phyloP scores from a whole-genome alignment of 345 rosid genomes.

The Conringia planisiliqua region DNA sequence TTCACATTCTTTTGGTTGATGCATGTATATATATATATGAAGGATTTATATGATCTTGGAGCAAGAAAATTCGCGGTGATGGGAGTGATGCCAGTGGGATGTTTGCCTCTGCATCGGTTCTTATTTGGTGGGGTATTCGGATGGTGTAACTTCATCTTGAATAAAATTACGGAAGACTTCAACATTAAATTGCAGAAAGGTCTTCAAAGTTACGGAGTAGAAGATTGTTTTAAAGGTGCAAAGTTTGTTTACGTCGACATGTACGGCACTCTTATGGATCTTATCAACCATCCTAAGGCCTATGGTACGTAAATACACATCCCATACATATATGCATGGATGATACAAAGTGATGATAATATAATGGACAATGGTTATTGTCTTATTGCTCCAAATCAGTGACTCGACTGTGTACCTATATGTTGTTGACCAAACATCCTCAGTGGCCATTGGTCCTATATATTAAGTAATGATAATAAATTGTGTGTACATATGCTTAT shows the following conservation, averaged over 20 bases:
- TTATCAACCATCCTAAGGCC: slow-evolving; percentile 26
- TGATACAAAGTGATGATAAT: neutral
- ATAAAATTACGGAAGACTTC: slow-evolving; percentile 10
- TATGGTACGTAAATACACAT: slow-evolving; percentile 22
- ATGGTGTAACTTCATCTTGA: slow-evolving; percentile 24
- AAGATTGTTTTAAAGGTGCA: slow-evolving; percentile 26
- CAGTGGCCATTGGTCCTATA: neutral
- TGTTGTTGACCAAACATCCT: no score
- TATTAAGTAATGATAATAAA: neutral
- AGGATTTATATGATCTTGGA: slow-evolving; percentile 32
- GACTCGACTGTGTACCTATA: no score
- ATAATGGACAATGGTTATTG: no score
- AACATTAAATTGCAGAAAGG: slow-evolving; percentile 26
- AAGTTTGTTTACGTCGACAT: slow-evolving; percentile 32
- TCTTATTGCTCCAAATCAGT: no score
- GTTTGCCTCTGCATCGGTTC: slow-evolving; percentile 17
- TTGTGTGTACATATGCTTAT: neutral
- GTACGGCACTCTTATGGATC: slow-evolving; percentile 26
- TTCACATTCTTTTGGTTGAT: slow-evolving; percentile 6
- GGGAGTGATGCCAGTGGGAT: slow-evolving; percentile 34
- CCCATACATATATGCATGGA: neutral
- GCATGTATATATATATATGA: neutral
- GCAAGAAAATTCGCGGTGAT: slow-evolving; percentile 33
- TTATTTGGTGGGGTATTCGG: slow-evolving; percentile 6
- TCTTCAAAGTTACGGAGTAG: slow-evolving; percentile 17